These are phyloP conservation scores for Stevia rebaudiana DNA, from an alignment of 140 eudicot genomes.

Conservation along the genomic window DNA sequence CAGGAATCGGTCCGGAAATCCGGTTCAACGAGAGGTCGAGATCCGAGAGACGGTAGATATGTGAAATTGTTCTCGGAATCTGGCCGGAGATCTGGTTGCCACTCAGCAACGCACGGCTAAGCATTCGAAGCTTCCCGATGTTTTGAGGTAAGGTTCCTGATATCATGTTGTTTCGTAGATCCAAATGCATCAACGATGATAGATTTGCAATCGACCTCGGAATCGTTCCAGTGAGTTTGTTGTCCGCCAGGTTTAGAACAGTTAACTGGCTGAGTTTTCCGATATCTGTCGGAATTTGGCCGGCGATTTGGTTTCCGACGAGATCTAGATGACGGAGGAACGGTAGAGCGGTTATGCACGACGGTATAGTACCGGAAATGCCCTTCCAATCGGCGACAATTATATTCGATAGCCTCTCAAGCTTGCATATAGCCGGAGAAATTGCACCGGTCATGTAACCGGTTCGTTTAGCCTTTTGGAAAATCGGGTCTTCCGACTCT, in stretches of 20 bases:
- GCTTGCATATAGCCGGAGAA: slow-evolving; percentile 63
- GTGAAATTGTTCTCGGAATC: slow-evolving; percentile 41
- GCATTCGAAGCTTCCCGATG: slow-evolving; percentile 66
- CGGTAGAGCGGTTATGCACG: slow-evolving; percentile 48
- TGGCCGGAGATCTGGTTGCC: slow-evolving; percentile 50
- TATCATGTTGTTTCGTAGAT: slow-evolving; percentile 56
- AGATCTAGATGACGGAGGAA: slow-evolving; percentile 63
- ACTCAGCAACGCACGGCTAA: slow-evolving; percentile 68
- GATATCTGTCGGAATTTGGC: slow-evolving; percentile 55
- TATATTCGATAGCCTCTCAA: slow-evolving; percentile 50
- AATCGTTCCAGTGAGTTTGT: slow-evolving; percentile 51
- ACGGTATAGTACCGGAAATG: slow-evolving; percentile 69
- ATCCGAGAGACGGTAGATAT: slow-evolving; percentile 61
- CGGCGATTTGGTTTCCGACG: slow-evolving; percentile 71
- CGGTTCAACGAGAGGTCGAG: slow-evolving; percentile 67
- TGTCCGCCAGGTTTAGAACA: slow-evolving; percentile 72
- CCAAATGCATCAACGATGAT: slow-evolving; percentile 72
- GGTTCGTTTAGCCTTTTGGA: slow-evolving; percentile 60
- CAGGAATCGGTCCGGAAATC: slow-evolving; percentile 66
- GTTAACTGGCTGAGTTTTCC: slow-evolving; percentile 55
- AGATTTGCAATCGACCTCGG: slow-evolving; percentile 58
- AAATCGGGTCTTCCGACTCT: slow-evolving; percentile 85
- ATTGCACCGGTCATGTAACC: slow-evolving; percentile 86
- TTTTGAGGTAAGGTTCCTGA: slow-evolving; percentile 48
- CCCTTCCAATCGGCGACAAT: slow-evolving; percentile 89